Percentiles rank a stretch among this genome's conserved stretches.
Evolutionary conservation across 2,329 filamentous ascomycete genomes (phyloP).

Genomic region (Botrytis fragariae): DNA sequence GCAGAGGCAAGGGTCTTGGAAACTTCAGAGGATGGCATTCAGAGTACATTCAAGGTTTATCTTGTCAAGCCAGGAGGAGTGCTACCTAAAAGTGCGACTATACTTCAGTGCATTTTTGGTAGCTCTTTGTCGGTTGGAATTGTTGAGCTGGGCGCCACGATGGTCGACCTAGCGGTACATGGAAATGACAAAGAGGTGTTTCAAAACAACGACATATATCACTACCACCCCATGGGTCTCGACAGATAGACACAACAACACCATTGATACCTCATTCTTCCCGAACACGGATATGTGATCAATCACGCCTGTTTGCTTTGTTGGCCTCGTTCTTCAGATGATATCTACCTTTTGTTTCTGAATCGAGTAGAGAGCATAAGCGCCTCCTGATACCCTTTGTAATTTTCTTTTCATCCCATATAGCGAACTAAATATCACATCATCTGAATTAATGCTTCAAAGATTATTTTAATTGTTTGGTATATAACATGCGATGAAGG

Average conservation of each 20-base stretch:
- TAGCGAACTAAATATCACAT: neutral
- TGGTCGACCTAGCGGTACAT: neutral
- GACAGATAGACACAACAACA: no score
- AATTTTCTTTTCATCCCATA: neutral
- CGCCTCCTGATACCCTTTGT: neutral
- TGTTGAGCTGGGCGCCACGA: neutral
- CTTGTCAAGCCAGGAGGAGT: slow-evolving; percentile 8
- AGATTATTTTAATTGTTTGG: neutral
- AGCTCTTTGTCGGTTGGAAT: neutral
- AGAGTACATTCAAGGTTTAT: neutral
- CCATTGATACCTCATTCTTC: neutral
- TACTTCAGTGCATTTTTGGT: neutral
- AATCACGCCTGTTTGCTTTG: neutral
- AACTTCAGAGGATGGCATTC: neutral
- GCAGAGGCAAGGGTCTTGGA: slow-evolving; percentile 3
- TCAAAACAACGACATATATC: neutral
- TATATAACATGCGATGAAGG: neutral
- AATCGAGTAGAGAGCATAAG: neutral
- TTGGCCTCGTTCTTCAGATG: neutral
- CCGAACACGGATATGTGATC: neutral
- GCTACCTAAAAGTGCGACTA: neutral
- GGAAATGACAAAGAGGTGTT: neutral
- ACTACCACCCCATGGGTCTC: neutral
- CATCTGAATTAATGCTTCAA: neutral
- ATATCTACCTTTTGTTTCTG: neutral